Evolutionary conservation across 2,329 filamentous ascomycete species (phyloP).

Genomic region (Penicillium sp.): DNA sequence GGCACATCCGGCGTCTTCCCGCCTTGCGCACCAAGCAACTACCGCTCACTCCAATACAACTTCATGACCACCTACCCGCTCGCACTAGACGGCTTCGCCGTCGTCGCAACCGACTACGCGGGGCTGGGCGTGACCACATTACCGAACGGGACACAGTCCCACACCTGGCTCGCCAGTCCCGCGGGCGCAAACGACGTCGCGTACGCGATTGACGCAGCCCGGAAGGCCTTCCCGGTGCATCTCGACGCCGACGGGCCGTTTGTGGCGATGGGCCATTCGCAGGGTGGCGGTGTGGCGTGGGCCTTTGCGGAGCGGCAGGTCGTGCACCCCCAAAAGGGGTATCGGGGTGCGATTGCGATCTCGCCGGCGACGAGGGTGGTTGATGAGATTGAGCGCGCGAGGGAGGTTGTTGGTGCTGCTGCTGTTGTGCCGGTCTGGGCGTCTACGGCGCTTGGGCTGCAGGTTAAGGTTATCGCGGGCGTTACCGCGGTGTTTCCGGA

Average conservation of each 20-base stretch:
- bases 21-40: not conserved
- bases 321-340: not conserved
- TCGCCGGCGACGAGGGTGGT: not conserved
- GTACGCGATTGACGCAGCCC: not conserved
- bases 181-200: not conserved
- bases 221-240: not conserved
- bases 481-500: not conserved
- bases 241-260: not conserved
- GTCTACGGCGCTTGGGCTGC: not conserved
- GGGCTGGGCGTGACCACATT: not conserved
- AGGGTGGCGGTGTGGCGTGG: not conserved
- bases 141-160: not conserved
- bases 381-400: not conserved
- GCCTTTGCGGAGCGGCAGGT: not conserved
- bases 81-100: not conserved
- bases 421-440: not conserved
- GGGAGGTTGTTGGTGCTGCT: not conserved
- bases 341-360: not conserved
- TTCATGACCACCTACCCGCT: not conserved
- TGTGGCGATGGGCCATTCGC: not conserved
- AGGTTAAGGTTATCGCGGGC: not conserved
- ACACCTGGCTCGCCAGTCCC: not conserved
- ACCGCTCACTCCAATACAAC: not conserved
- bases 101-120: not conserved
- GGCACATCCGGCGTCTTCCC: not conserved